phyloP scores from a whole-genome alignment of 192 early-diverging fungal species.

The Backusella psychrophila region DNA sequence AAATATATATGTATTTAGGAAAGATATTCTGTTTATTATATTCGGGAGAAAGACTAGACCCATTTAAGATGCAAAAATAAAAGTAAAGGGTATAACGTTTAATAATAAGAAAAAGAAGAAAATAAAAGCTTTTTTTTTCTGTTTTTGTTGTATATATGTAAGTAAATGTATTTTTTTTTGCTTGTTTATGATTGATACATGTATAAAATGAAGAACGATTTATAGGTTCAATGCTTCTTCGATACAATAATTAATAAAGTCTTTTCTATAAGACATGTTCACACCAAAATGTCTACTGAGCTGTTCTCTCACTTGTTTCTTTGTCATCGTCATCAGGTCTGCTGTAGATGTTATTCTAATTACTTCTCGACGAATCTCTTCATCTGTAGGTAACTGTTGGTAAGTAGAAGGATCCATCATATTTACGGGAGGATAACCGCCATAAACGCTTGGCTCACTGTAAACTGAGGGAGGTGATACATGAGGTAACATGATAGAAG shows the following conservation, averaged over 20 bases:
- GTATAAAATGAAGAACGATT: background rate
- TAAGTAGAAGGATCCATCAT: conserved; percentile 6
- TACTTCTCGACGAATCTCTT: conserved; percentile 61
- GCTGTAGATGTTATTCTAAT: conserved; percentile 77
- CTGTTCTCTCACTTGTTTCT: conserved; percentile 83
- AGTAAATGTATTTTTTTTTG: conserved; percentile 1
- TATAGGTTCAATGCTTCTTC: conserved; percentile 39
- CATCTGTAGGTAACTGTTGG: conserved; percentile 48
- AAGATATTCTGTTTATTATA: background rate
- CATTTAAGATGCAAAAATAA: background rate
- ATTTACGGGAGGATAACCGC: conserved; percentile 11
- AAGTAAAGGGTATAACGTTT: background rate
- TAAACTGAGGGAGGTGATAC: conserved; percentile 15
- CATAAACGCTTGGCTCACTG: conserved; percentile 1
- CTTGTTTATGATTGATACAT: conserved; percentile 2
- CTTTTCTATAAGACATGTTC: conserved; percentile 58
- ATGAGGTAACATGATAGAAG: background rate
- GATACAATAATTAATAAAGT: conserved; percentile 83
- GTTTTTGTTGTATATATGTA: conserved; percentile 5
- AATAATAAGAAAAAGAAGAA: background rate
- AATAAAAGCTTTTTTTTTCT: background rate
- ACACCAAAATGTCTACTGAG: conserved; percentile 59
- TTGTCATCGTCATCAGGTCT: conserved; percentile 94
- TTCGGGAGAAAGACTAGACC: background rate
- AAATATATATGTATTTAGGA: background rate